Base-by-base conservation (phyloP, 768 basidiomycete species). In the Russula earlei region DNA sequence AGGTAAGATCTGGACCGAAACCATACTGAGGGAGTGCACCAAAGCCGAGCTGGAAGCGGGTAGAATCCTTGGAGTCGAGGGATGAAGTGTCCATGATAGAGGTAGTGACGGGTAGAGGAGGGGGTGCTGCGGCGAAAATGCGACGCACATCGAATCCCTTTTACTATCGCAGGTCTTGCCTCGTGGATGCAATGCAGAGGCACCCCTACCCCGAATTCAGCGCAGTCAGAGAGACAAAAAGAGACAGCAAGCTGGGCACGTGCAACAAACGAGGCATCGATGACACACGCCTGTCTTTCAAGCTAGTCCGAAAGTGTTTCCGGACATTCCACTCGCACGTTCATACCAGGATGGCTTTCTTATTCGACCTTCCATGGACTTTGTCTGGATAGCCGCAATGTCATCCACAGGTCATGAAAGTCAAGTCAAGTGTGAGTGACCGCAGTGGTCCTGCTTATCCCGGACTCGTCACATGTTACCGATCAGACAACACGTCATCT, bases 11-110 rank as follows among this genome's bases (percentile, higher is more conserved):
- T 41, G 77, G 65, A 41, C 81, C 78, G 66, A 87, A 88, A 50
- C 87, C 86, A 63, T 84, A 83, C 67, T 87, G 87, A 51, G 87
- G 85, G 46, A 87, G 75, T 36, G 60, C 64, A 47, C 56, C 64
- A 64, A 61, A 61, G 54, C 62, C 59, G 34, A 63, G 46, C 51
- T 64, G 63, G 50, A 59, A 62, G 49, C 56, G 54, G 46, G 43
- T 55, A 34, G 63, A 63, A 12, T 53, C 60, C 33, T 57, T 62
- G 20, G 58, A 62, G 37, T 60, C 56, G 20, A 49, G 15, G 49
- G 59, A 58, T 48, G 56, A 41, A 20, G 38, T 19, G 36, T 45
- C 38, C 50, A 60, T 55, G 55, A 37, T 1, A 37, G 57, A 53
- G 55, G 54, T 54, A 31, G 40, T 51, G 53, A 54, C n/a, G 27